Conservation (phyloP, 495 filamentous ascomycete genomes). For the Thozetella sp. region DNA sequence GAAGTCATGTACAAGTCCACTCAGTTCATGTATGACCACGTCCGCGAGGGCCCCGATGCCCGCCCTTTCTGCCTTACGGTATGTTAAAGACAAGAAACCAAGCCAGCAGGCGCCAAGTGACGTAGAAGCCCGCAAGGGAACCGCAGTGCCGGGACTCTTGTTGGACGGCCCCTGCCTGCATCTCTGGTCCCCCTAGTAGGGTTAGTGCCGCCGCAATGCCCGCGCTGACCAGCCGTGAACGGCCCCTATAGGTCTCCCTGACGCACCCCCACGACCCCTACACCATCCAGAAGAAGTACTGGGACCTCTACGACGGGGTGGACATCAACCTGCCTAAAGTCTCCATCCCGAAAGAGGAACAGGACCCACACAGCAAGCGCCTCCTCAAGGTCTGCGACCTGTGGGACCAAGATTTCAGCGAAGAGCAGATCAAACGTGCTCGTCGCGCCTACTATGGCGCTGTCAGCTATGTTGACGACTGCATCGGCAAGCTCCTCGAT, state of each 20-base stretch:
- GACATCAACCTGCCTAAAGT: conserved; percentile 81
- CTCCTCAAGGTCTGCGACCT: conserved; percentile 81
- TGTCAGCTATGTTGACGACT: conserved; percentile 86
- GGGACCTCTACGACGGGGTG: conserved; percentile 86
- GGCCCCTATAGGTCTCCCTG: conserved; percentile 62
- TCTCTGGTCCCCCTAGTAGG: not conserved
- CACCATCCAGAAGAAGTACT: conserved; percentile 84
- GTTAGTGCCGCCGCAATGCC: conserved; percentile 5
- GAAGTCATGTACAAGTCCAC: conserved; percentile 85
- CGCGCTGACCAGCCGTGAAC: not conserved
- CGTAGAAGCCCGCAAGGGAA: not conserved
- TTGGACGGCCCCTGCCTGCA: no score
- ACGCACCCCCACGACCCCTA: conserved; percentile 94
- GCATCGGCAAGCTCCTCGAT: conserved; percentile 75
- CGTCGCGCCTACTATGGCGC: conserved; percentile 86
- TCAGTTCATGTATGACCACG: conserved; percentile 83
- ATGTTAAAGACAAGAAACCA: conserved; percentile 10
- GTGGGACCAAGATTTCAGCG: conserved; percentile 73
- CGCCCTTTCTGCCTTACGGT: conserved; percentile 84
- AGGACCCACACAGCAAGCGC: conserved; percentile 80
- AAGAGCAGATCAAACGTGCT: conserved; percentile 78
- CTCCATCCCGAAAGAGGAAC: conserved; percentile 70
- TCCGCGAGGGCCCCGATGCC: conserved; percentile 63
- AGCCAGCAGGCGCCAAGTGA: not conserved
- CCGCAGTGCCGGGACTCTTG: no score